Evolutionary conservation across 2,329 filamentous ascomycete genomes (phyloP).

Genomic region (Sporothrix brasiliensis): DNA sequence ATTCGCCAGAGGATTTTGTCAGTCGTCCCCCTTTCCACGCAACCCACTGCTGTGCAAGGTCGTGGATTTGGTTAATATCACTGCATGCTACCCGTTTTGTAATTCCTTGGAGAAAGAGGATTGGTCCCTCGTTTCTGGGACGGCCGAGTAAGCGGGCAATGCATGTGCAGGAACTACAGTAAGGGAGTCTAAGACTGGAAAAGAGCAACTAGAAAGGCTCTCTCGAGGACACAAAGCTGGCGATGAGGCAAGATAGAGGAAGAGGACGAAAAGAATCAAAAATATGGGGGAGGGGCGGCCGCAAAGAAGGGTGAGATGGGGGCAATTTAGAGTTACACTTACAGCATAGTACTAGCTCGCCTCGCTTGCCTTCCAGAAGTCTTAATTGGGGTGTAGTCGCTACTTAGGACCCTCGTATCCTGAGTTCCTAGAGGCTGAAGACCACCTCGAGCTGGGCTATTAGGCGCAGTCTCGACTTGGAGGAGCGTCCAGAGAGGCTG

Average conservation of each 20-base stretch:
- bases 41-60: slow-evolving; percentile 4
- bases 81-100: slow-evolving; percentile 14
- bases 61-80: background rate
- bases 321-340: background rate
- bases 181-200: background rate
- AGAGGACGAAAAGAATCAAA: slow-evolving; percentile 5
- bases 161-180: too few species aligned
- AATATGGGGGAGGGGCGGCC: background rate
- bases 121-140: slow-evolving; percentile 17
- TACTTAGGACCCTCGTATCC: background rate
- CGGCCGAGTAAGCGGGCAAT: background rate
- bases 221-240: too few species aligned
- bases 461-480: too few species aligned
- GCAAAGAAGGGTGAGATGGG: background rate
- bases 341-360: background rate
- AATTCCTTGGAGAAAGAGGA: background rate
- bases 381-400: background rate
- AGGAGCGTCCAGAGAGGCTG: too few species aligned
- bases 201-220: too few species aligned
- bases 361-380: slow-evolving; percentile 3
- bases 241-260: slow-evolving; percentile 1
- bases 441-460: too few species aligned
- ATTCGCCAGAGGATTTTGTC: slow-evolving; percentile 16
- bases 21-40: background rate
- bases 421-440: too few species aligned